phyloP scores from a whole-genome alignment of 139 green algal species.

The Chlamydomonas incerta region DNA sequence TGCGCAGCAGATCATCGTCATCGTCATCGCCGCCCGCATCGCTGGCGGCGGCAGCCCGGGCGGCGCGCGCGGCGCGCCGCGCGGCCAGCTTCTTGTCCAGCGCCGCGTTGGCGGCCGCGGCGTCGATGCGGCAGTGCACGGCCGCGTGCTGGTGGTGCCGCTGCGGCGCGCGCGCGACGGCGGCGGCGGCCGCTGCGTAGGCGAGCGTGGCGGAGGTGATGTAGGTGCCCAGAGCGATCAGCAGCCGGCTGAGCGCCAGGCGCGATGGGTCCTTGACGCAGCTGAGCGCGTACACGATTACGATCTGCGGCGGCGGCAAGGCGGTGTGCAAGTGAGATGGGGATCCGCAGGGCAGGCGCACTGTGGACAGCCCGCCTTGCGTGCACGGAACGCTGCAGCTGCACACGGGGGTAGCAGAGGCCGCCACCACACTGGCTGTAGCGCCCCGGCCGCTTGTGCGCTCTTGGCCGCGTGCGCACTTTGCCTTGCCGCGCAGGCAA shows the following conservation, averaged over 20 bases:
- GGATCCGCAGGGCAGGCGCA: no score
- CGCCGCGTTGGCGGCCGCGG: neutral
- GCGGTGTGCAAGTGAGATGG: no score
- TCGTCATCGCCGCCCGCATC: neutral
- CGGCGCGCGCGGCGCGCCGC: neutral
- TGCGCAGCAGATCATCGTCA: no score
- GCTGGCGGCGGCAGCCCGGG: neutral
- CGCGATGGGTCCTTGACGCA: slow-evolving; percentile 29
- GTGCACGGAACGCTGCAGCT: no score
- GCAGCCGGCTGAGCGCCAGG: neutral
- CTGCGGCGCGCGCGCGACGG: neutral
- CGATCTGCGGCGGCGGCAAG: neutral
- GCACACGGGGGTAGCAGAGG: no score
- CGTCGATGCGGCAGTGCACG: slow-evolving; percentile 24
- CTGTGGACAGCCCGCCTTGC: no score
- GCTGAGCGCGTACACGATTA: slow-evolving; percentile 29
- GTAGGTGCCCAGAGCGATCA: neutral
- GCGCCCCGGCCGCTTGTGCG: no score
- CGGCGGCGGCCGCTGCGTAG: slow-evolving; percentile 17
- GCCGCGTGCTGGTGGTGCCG: slow-evolving; percentile 13
- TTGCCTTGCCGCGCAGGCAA: no score
- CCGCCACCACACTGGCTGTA: no score
- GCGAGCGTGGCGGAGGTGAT: neutral
- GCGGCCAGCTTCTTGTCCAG: slow-evolving; percentile 14
- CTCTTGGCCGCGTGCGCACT: no score